Conservation (phyloP, 2,329 filamentous ascomycete species). For the Stagonosporopsis cucurbitacearum region DNA sequence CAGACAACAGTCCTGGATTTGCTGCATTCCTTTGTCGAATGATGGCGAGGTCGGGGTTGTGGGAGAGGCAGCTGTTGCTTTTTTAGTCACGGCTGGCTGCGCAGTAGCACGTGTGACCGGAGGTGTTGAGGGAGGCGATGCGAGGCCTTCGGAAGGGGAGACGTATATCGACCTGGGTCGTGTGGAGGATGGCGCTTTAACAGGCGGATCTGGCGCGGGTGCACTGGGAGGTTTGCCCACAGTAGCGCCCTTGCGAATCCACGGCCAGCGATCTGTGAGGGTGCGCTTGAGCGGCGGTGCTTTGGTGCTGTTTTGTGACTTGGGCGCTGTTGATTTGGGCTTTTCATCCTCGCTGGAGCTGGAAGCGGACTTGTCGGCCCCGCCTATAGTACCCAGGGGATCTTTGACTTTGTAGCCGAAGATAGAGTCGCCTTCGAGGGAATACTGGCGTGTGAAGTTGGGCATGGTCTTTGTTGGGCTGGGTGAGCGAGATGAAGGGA, state of each 20-base stretch:
- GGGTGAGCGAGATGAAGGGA: slow-evolving; percentile 23
- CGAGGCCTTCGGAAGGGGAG: slow-evolving; percentile 23
- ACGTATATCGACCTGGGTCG: slow-evolving; percentile 7
- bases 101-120: slow-evolving; percentile 12
- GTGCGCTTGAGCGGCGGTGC: slow-evolving; percentile 16
- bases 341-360: slow-evolving; percentile 20
- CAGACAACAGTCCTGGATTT: slow-evolving; percentile 23
- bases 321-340: background rate
- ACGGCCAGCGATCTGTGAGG: slow-evolving; percentile 31
- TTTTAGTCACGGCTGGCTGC: slow-evolving; percentile 19
- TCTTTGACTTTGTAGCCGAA: slow-evolving; percentile 32
- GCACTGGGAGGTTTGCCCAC: slow-evolving; percentile 22
- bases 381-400: slow-evolving; percentile 17
- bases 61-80: background rate
- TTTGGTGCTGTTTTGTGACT: slow-evolving; percentile 4
- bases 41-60: background rate
- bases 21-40: slow-evolving; percentile 34
- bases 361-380: slow-evolving; percentile 11
- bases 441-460: slow-evolving; percentile 31
- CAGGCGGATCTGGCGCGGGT: slow-evolving; percentile 14
- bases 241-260: slow-evolving; percentile 24
- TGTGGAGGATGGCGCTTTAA: background rate
- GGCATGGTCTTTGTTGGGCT: slow-evolving; percentile 33
- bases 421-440: slow-evolving; percentile 28
- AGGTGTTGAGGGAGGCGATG: background rate